Evolutionary conservation across 495 filamentous ascomycete genomes (phyloP), one percentile per base, ranked within the genome.

Genomic region (Talaromyces liani): DNA sequence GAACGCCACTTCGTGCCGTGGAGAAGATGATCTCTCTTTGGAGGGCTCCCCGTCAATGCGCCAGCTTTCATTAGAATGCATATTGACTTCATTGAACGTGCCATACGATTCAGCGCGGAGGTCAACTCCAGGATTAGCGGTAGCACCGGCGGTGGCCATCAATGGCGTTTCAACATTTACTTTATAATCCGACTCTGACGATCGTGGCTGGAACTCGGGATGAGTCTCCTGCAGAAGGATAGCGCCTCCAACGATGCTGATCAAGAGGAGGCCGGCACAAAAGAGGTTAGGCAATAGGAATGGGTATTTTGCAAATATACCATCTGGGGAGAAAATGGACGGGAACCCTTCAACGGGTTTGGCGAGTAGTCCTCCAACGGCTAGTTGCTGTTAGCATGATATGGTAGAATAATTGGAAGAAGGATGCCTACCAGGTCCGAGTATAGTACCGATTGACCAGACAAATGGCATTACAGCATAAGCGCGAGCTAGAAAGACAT

Each of bases 381-480:
- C 85, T 69, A 65, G 63, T 36, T 56, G 57, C 34, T 55, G 31
- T 76, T 71, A 72, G 72, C 58, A 65, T 22, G 54, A 41, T 3
- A 16, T 1, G 0, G 5, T 20, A 62, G 20, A 54, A 10, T 31
- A n/a, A n/a, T 14, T 12, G 2, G 47, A 29, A 47, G 24, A 53
- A 49, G 10, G 34, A 24, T 31, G 41, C 73, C 65, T 73, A 79
- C 78, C 78, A 65, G 91, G 91, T 6, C 91, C 91, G 63, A 93
- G 83, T 62, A 93, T 93, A 20, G 90, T 92, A 36, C 90, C 91
- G 63, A 95, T 87, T 29, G 84, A 88, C 91, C 91, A 95, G 33
- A 93, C 88, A 72, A 93, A 93, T 12, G 91, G 91, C 90, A 93
- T 88, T 33, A 94, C 82, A 6, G 91, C 87, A 72, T 89, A 94